Evolutionary conservation across 192 early-diverging fungal genomes (phyloP).

Genomic region (Entomortierella chlamydospora): DNA sequence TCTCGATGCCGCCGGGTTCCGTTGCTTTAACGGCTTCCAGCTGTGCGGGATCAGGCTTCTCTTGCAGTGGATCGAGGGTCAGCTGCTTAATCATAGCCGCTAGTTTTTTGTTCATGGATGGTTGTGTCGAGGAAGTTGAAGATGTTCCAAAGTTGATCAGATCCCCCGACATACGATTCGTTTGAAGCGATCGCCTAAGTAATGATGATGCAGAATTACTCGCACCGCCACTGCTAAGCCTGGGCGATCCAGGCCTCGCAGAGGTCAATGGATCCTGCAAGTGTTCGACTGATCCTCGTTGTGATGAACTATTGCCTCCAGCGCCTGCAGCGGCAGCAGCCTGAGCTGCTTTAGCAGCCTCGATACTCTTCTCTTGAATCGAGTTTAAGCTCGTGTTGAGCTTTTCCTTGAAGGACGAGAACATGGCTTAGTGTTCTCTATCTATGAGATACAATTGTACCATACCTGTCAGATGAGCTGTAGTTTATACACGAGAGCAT

Average conservation of each 20-base stretch:
- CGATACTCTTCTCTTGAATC: constrained; percentile 47
- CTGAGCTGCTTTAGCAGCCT: constrained; percentile 38
- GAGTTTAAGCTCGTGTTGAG: constrained; percentile 52
- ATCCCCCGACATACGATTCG: constrained; percentile 28
- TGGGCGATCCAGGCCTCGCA: constrained; percentile 10
- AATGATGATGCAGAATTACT: constrained; percentile 32
- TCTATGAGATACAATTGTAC: background rate
- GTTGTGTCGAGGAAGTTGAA: constrained; percentile 8
- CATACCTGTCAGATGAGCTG: background rate
- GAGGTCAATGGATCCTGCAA: constrained; percentile 21
- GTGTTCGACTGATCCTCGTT: constrained; percentile 14
- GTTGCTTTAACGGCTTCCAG: constrained; percentile 39
- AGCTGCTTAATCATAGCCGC: constrained; percentile 32
- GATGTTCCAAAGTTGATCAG: constrained; percentile 46
- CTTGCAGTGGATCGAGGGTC: constrained; percentile 41
- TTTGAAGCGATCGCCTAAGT: constrained; percentile 41
- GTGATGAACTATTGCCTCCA: constrained; percentile 18
- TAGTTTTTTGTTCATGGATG: constrained; percentile 23
- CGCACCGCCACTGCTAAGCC: constrained; percentile 1
- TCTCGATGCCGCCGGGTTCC: constrained; percentile 46
- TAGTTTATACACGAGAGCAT: background rate
- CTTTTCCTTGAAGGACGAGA: constrained; percentile 52
- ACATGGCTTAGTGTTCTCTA: constrained; percentile 19
- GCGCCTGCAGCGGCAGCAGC: constrained; percentile 26
- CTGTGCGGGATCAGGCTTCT: constrained; percentile 44